These are phyloP conservation scores for Penicillium oxalicum DNA, from an alignment of 2,329 filamentous ascomycete species.

Conservation along the genomic window DNA sequence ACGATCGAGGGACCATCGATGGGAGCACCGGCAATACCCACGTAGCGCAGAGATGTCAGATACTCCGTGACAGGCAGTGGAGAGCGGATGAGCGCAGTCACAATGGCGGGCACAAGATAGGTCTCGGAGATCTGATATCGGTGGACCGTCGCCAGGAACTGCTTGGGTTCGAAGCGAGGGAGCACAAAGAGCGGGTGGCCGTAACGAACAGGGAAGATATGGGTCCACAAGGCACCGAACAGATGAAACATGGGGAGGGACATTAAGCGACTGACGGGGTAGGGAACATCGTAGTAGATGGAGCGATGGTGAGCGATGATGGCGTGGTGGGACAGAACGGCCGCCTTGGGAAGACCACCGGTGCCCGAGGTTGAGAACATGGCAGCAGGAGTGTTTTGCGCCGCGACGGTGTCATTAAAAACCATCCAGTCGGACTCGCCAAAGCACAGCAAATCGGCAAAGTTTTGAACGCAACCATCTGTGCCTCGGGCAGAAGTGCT, in stretches of 20 bases:
- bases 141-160: slow-evolving; percentile 37
- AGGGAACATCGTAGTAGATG: slow-evolving; percentile 39
- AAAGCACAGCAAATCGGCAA: slow-evolving; percentile 38
- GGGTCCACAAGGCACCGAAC: slow-evolving; percentile 44
- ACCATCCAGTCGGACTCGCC: slow-evolving; percentile 46
- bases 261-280: slow-evolving; percentile 41
- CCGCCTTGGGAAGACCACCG: slow-evolving; percentile 56
- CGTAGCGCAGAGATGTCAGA: slow-evolving; percentile 40
- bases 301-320: slow-evolving; percentile 47
- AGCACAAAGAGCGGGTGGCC: slow-evolving; percentile 46
- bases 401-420: slow-evolving; percentile 39
- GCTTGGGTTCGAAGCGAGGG: slow-evolving; percentile 39
- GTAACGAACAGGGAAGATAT: slow-evolving; percentile 43
- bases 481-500: slow-evolving; percentile 5
- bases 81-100: slow-evolving; percentile 32
- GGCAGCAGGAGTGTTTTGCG: slow-evolving; percentile 46
- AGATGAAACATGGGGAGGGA: slow-evolving; percentile 51
- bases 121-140: slow-evolving; percentile 45
- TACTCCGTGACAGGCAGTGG: slow-evolving; percentile 20
- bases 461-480: slow-evolving; percentile 17
- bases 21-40: slow-evolving; percentile 47
- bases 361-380: slow-evolving; percentile 54
- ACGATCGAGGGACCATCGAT: slow-evolving; percentile 40
- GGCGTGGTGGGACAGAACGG: slow-evolving; percentile 54
- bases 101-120: slow-evolving; percentile 45